A percentile compares a stretch with the other conserved stretches of the same genome.
phyloP scores from a whole-genome alignment of 352 stramenopile genomes.

The Globisporangium viniferum region DNA sequence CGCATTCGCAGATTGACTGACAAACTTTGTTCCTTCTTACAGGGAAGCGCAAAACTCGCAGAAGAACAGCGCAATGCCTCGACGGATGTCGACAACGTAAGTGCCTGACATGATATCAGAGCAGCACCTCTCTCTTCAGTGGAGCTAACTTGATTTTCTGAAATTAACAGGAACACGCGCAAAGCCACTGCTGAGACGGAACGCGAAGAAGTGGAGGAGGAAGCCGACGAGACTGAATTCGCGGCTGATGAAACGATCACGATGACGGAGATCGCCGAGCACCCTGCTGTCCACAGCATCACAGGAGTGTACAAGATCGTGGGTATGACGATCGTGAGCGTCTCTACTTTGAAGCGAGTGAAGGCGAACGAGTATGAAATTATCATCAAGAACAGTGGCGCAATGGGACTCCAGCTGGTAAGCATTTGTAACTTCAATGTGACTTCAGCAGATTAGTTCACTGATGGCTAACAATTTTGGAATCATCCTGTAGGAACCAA shows the following conservation, averaged over 20 bases:
- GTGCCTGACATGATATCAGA: constrained; percentile 12
- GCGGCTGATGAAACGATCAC: constrained; percentile 74
- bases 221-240: constrained; percentile 45
- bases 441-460: background rate
- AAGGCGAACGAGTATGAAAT: constrained; percentile 86
- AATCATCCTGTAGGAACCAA: constrained; percentile 32
- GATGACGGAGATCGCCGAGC: constrained; percentile 56
- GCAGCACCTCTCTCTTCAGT: background rate
- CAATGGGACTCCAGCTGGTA: constrained; percentile 70
- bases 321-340: constrained; percentile 72
- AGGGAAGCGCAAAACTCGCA: constrained; percentile 58
- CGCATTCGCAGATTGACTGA: background rate
- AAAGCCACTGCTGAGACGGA: constrained; percentile 24
- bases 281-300: constrained; percentile 73
- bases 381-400: constrained; percentile 49
- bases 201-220: constrained; percentile 40
- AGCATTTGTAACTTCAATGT: background rate
- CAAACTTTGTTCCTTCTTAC: constrained; percentile 8
- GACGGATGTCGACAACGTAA: constrained; percentile 70
- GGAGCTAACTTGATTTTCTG: background rate
- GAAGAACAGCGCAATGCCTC: constrained; percentile 35
- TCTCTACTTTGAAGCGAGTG: constrained; percentile 66
- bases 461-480: background rate
- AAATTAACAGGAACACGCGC: background rate
- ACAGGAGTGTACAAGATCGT: constrained; percentile 82